Evolutionary conservation across 768 basidiomycete species (phyloP).

Genomic region (Boletus tomentosulus): DNA sequence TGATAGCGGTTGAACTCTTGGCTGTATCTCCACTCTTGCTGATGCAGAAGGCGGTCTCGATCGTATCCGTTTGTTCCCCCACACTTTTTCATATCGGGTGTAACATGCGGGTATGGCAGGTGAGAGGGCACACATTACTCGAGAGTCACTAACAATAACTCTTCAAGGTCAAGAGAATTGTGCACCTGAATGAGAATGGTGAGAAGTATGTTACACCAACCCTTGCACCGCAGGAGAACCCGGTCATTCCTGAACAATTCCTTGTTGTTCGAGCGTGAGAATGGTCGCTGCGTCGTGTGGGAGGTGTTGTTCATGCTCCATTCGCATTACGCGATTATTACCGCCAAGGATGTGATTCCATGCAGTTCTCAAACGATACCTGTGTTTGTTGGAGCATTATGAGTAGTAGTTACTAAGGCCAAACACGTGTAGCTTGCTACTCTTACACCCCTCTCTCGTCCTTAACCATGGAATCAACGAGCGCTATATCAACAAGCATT

Average conservation of each 20-base stretch:
- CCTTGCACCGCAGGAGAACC: conserved; percentile 54
- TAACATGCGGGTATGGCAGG: conserved; percentile 69
- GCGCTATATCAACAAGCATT: conserved; percentile 32
- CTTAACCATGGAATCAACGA: conserved; percentile 23
- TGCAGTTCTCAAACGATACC: neutral
- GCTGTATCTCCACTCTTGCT: conserved; percentile 14
- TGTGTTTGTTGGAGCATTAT: neutral
- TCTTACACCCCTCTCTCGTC: conserved; percentile 1
- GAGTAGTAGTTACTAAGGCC: conserved; percentile 6
- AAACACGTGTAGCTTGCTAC: conserved; percentile 31
- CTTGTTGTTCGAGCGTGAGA: conserved; percentile 47
- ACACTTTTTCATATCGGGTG: conserved; percentile 62
- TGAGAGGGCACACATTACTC: conserved; percentile 25
- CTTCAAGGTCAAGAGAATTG: conserved; percentile 44
- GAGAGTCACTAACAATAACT: neutral
- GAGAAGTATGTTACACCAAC: conserved; percentile 33
- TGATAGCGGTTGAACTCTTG: conserved; percentile 15
- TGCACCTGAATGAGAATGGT: conserved; percentile 37
- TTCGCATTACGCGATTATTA: neutral
- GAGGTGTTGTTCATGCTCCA: neutral
- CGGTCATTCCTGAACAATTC: conserved; percentile 70
- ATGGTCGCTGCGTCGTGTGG: neutral
- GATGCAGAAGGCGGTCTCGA: conserved; percentile 36
- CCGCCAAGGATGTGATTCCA: no score
- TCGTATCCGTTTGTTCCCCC: conserved; percentile 48